Evolutionary conservation across 495 filamentous ascomycete species (phyloP).

Genomic region (Friedmanniomyces endolithicus): DNA sequence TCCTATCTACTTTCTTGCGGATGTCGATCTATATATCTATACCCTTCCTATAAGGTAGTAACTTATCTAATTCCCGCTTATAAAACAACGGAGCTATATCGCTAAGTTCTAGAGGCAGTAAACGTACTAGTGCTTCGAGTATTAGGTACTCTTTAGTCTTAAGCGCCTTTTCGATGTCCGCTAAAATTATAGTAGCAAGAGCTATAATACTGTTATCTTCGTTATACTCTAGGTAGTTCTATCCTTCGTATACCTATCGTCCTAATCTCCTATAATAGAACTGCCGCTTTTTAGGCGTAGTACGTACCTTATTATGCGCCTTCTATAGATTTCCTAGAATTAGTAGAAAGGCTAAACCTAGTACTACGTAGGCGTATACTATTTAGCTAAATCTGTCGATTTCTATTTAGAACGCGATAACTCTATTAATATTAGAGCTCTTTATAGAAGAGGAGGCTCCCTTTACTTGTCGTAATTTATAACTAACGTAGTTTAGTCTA

Average conservation of each 20-base stretch:
- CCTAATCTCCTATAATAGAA: background rate
- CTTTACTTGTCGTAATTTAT: background rate
- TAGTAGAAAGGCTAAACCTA: background rate
- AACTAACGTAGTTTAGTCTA: background rate
- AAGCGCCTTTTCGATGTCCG: background rate
- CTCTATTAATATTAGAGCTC: background rate
- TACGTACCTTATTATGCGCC: background rate
- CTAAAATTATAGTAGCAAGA: background rate
- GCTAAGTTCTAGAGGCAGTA: background rate
- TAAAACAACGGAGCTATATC: background rate
- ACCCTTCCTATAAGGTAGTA: background rate
- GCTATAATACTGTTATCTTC: background rate
- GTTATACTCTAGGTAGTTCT: background rate
- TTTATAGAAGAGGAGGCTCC: background rate
- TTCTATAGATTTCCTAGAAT: background rate
- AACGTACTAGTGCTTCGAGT: background rate
- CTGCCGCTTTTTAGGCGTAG: background rate
- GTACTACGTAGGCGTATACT: background rate
- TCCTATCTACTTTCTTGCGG: background rate
- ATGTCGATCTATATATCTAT: background rate
- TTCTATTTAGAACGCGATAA: conserved; percentile 1
- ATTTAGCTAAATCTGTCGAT: background rate
- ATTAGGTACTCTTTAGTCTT: background rate
- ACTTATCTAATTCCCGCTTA: background rate
- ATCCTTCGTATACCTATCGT: background rate